Evolutionary conservation across 2,329 filamentous ascomycete species (phyloP).

Genomic region (Acrocalymma vagum): DNA sequence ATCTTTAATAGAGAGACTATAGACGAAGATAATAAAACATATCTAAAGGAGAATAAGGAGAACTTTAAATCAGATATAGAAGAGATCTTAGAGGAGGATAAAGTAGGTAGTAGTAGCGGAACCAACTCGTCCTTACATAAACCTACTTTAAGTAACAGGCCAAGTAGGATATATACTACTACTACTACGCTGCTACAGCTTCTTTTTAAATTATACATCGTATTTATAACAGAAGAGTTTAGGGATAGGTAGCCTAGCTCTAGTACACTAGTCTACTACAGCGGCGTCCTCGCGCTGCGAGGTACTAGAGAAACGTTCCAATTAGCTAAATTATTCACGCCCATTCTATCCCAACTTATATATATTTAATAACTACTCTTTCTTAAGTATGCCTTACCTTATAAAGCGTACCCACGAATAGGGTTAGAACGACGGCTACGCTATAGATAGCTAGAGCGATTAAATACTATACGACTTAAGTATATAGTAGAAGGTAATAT

Average conservation of each 20-base stretch:
- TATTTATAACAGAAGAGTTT: constrained; percentile 5
- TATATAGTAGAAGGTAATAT: constrained; percentile 5
- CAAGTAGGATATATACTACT: not conserved
- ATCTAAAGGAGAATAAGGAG: constrained; percentile 1
- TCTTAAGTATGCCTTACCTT: constrained; percentile 1
- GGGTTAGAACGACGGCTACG: not conserved
- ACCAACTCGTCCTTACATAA: no score
- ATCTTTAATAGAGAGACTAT: constrained; percentile 2
- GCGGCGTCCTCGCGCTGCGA: constrained; percentile 1
- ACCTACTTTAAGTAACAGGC: not conserved
- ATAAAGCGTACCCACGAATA: not conserved
- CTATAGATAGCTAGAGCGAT: not conserved
- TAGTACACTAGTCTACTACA: constrained; percentile 1
- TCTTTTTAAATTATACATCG: constrained; percentile 1
- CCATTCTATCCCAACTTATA: constrained; percentile 2
- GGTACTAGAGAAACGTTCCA: not conserved
- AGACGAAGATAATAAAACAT: constrained; percentile 1
- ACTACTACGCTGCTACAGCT: constrained; percentile 2
- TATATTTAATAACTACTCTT: constrained; percentile 1
- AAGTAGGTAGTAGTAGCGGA: no score
- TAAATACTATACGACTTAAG: constrained; percentile 2
- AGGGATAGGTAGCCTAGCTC: not conserved
- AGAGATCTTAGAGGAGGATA: no score
- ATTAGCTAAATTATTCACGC: constrained; percentile 1
- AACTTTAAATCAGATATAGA: not conserved